Percentiles rank a stretch among this genome's conserved stretches.
phyloP scores from a whole-genome alignment of 768 basidiomycete genomes.

The Mycena filopes region DNA sequence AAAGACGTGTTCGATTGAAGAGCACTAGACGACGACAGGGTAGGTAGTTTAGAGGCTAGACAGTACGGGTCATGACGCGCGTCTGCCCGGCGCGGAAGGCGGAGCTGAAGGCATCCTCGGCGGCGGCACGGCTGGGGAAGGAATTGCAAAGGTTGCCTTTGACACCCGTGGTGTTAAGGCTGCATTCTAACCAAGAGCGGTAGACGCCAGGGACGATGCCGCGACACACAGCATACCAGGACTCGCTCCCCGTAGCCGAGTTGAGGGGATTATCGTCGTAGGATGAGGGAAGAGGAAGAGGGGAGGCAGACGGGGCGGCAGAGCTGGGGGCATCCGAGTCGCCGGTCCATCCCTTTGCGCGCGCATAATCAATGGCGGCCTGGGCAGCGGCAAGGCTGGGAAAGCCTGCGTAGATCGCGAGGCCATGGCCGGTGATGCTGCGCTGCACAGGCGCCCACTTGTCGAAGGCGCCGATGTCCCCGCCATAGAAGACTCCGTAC shows the following conservation, averaged over 20 bases:
- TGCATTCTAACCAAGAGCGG: conserved; percentile 3
- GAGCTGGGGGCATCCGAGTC: background rate
- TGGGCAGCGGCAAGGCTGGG: background rate
- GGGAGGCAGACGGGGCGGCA: background rate
- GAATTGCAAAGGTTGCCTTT: background rate
- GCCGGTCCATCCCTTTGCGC: background rate
- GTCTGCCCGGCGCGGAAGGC: too few species aligned
- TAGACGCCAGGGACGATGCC: conserved; percentile 10
- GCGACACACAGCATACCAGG: conserved; percentile 6
- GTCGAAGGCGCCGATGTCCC: conserved; percentile 1
- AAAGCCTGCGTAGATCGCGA: background rate
- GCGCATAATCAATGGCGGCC: conserved; percentile 5
- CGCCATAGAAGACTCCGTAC: conserved; percentile 1
- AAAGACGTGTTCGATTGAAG: too few species aligned
- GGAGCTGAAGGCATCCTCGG: background rate
- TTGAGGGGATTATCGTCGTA: conserved; percentile 6
- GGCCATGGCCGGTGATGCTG: conserved; percentile 1
- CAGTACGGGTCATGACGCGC: too few species aligned
- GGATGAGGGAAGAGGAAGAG: background rate
- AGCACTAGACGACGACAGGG: too few species aligned
- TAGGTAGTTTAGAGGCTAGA: too few species aligned
- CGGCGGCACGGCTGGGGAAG: background rate
- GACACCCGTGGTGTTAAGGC: background rate
- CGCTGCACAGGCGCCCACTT: background rate
- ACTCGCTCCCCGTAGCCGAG: background rate